Evolutionary conservation across 2,329 filamentous ascomycete species (phyloP).

Genomic region (Clonostachys solani): DNA sequence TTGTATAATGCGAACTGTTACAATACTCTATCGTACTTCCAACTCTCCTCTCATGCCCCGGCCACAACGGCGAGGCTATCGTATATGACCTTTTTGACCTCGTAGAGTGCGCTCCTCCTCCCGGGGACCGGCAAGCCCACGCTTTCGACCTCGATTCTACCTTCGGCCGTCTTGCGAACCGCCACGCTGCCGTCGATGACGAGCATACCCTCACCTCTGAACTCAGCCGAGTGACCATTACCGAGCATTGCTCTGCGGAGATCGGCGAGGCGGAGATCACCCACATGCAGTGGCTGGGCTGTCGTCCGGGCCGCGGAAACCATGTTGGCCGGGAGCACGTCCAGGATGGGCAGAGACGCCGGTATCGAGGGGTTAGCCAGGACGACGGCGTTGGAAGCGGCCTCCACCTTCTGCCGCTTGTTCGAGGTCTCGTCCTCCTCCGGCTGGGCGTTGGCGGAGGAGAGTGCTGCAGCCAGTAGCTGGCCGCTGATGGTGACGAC

Average conservation of each 20-base stretch:
- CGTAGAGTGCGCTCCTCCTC: constrained; percentile 69
- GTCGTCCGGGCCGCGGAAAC: constrained; percentile 54
- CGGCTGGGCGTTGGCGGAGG: constrained; percentile 29
- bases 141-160: constrained; percentile 83
- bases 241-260: constrained; percentile 78
- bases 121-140: constrained; percentile 43
- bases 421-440: constrained; percentile 3
- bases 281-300: constrained; percentile 88
- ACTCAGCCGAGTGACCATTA: constrained; percentile 83
- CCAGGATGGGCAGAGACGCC: neutral
- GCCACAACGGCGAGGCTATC: constrained; percentile 89
- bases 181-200: constrained; percentile 85
- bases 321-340: neutral
- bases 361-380: constrained; percentile 10
- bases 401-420: constrained; percentile 44
- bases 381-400: constrained; percentile 12
- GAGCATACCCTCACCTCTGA: constrained; percentile 86
- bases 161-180: constrained; percentile 83
- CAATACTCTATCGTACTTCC: neutral
- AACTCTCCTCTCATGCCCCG: constrained; percentile 29
- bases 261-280: constrained; percentile 85
- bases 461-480: constrained; percentile 35
- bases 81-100: constrained; percentile 88
- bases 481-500: constrained; percentile 89
- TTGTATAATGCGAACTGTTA: too few species aligned